A percentile compares a stretch with the other conserved stretches of the same genome.
Evolutionary conservation across 1,284 basidiomycete species (phyloP).

Genomic region (Papiliotrema laurentii): DNA sequence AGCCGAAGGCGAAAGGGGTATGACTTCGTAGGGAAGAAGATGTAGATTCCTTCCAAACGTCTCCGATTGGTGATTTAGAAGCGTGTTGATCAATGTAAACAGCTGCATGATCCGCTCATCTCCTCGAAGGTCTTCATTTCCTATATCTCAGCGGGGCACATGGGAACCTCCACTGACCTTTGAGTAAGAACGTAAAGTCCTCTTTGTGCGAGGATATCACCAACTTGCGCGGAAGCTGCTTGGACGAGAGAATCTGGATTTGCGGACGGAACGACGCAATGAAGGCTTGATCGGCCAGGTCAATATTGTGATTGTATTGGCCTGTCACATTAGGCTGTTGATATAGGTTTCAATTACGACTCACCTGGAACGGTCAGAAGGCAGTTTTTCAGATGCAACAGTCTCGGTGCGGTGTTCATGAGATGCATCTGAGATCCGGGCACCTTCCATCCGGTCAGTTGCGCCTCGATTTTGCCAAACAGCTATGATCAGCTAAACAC

Average conservation of each 20-base stretch:
- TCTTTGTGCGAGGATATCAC: conserved; percentile 29
- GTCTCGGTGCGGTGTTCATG: conserved; percentile 28
- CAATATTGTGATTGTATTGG: conserved; percentile 35
- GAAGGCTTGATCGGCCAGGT: conserved; percentile 38
- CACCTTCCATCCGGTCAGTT: conserved; percentile 29
- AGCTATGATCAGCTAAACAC: conserved; percentile 17
- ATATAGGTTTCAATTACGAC: neutral
- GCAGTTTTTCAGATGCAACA: conserved; percentile 32
- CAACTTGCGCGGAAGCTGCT: conserved; percentile 36
- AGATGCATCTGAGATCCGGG: conserved; percentile 35
- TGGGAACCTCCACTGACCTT: conserved; percentile 19
- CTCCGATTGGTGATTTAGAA: conserved; percentile 38
- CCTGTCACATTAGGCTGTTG: conserved; percentile 12
- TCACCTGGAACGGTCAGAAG: conserved; percentile 40
- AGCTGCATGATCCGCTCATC: conserved; percentile 47
- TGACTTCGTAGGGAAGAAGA: conserved; percentile 36
- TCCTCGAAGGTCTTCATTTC: conserved; percentile 36
- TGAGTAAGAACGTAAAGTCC: conserved; percentile 39
- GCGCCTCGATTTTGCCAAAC: conserved; percentile 31
- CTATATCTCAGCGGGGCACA: conserved; percentile 9
- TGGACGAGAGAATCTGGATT: conserved; percentile 36
- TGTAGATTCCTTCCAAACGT: conserved; percentile 40
- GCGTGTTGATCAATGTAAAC: conserved; percentile 41
- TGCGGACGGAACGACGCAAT: conserved; percentile 33
- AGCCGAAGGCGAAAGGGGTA: conserved; percentile 36